Evolutionary conservation across 805 yeast genomes (phyloP), one percentile per base, ranked within the genome.

Genomic region (Myxozyma sirexii): DNA sequence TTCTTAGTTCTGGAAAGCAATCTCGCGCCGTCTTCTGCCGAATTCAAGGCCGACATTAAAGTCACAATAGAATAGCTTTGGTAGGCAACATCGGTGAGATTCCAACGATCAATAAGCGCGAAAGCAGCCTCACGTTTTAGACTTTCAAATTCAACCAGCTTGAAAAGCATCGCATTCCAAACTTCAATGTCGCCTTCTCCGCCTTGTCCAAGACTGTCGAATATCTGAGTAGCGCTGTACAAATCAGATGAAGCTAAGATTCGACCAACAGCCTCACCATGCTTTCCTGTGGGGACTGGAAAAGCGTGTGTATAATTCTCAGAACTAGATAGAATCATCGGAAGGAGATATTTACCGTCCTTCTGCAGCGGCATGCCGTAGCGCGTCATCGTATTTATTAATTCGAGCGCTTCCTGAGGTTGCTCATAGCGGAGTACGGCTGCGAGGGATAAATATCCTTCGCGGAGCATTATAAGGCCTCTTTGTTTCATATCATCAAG

Each of bases 361-460:
- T 17, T 15, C 24, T n/a, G 15, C 17, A 58, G 41, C 15, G 53
- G 58, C 26, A 47, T 41, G 3, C 57, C 59, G 1, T 52, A 49
- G 4, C 19, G 26, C 6, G 45, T 43, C 62, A 57, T 61, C n/a
- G 53, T 41, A n/a, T 38, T 47, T n/a, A 62, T 19, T 15, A 57
- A 27, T 10, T 51, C 46, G 8, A 24, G 35, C 8, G 64, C 64
- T 7, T 23, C 29, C 24, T 31, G 39, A 4, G 63, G 61, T 1
- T 49, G 26, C 4, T 43, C 47, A 10, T 48, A 17, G n/a, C 64
- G 51, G 13, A 54, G 23, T 4, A 48, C 42, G 3, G 50, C 48
- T 12, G 54, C 60, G 13, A 62, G 21, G 4, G 62, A 50, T 21
- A 54, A 27, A 38, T 57, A 57, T 4, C 66, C 66, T 45, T 52